Base-by-base conservation (phyloP, 352 stramenopile species). In the Sclerospora graminicola region DNA sequence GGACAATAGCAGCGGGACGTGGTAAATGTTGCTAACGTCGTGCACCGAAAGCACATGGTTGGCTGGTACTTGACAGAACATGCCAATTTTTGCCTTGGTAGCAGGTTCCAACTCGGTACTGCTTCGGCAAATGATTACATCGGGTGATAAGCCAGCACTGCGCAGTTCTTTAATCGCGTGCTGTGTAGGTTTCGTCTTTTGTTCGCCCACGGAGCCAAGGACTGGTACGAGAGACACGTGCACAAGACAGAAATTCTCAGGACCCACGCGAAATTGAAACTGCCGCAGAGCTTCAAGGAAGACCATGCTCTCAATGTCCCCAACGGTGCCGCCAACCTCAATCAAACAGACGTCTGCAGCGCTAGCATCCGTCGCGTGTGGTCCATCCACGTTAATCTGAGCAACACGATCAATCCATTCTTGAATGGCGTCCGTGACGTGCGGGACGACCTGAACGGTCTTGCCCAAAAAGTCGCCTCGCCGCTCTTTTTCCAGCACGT, bases 141-240 rank as follows among this genome's bases (percentile, higher is more conserved):
- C 89, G 0, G 97, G 96, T 37, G 81, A 89, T 7, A 99, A 66
- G 45, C 97, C 97, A 13, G 98, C 78, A 16, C 73, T 95, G 24
- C 95, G 74, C 39, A 99, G 81, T 74, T 99, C 96, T 57, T 98
- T 97, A 51, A 99, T 97, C 13, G 93, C 95, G 69, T 99, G 97
- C 77, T 99, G 97, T 31, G 97, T 99, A 0, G 97, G 97, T 77
- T 99, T 99, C 13, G 97, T 99, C 79, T 99, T 99, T 77, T 99
- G 96, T 73, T 99, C 97, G 26, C 96, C 94, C 13, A 98, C 94
- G n/a, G 82, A 95, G 2, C 95, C 95, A 21, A 99, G 84, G 41
- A 99, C 92, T 0, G 97, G 97, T 36, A 99, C 95, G 2, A 99
- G 78, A 21, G 82, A 97, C 8, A 99, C 97, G 75, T 99, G 97